Conservation (phyloP, 2,329 filamentous ascomycete species). For the Cordyceps tenuipes region DNA sequence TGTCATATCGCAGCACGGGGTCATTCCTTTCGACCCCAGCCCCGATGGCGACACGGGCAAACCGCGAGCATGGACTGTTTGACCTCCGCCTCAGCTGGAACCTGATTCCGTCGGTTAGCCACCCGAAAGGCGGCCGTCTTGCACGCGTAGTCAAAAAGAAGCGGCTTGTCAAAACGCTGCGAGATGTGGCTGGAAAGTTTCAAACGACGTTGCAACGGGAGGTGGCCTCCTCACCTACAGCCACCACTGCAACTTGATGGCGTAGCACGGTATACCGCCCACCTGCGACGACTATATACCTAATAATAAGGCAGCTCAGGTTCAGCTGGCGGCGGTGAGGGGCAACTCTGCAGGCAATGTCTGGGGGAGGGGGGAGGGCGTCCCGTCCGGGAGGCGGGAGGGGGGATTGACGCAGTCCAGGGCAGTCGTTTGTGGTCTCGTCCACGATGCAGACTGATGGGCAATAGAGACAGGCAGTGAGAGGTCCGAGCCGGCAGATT, state of each 20-base stretch:
- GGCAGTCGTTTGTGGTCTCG: too few species aligned
- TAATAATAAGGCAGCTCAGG: neutral
- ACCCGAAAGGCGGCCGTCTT: neutral
- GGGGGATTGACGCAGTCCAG: too few species aligned
- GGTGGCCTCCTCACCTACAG: neutral
- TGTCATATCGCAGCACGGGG: neutral
- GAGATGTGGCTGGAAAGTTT: constrained; percentile 1
- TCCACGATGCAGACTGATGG: neutral
- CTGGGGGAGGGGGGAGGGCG: neutral
- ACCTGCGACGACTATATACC: neutral
- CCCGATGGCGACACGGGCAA: neutral
- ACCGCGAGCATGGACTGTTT: neutral
- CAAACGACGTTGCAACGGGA: constrained; percentile 6
- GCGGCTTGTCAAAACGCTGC: neutral
- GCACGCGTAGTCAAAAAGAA: neutral
- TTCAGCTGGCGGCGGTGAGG: neutral
- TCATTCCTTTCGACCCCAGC: neutral
- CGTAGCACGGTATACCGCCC: neutral
- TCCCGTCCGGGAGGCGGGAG: neutral
- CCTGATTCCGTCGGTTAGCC: neutral
- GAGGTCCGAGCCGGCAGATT: neutral
- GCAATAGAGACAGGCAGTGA: neutral
- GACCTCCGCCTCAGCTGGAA: neutral
- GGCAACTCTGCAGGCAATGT: neutral
- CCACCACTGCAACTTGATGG: neutral